These are phyloP conservation scores for Toxicodendron radicans DNA, from an alignment of 345 rosid genomes.

Conservation along the genomic window DNA sequence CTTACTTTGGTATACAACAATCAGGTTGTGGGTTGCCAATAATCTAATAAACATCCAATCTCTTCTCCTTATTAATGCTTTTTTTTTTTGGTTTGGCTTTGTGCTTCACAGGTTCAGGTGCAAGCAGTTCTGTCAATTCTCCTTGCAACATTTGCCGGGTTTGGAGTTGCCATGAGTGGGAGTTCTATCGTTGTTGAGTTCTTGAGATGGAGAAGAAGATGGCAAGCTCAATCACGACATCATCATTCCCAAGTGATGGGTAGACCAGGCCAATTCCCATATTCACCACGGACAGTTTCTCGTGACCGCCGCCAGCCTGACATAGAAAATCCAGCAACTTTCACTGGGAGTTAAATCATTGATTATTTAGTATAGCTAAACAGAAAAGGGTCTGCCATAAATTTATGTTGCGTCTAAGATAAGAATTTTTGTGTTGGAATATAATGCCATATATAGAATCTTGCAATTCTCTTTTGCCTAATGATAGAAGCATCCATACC, in stretches of 20 bases:
- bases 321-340: slow-evolving; percentile 23
- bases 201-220: slow-evolving; percentile 67
- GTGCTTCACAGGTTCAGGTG: slow-evolving; percentile 46
- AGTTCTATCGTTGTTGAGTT: slow-evolving; percentile 82
- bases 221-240: slow-evolving; percentile 31
- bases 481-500: neutral
- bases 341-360: slow-evolving; percentile 12
- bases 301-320: slow-evolving; percentile 14
- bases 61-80: neutral
- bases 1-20: too few relatives aligned
- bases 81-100: neutral
- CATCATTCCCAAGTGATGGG: slow-evolving; percentile 19
- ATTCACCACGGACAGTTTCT: slow-evolving; percentile 18
- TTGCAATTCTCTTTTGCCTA: neutral
- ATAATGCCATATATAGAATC: slow-evolving; percentile 11
- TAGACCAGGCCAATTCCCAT: slow-evolving; percentile 36
- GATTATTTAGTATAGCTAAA: slow-evolving; percentile 3
- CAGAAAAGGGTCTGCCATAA: neutral
- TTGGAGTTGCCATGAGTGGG: slow-evolving; percentile 79
- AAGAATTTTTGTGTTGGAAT: slow-evolving; percentile 9
- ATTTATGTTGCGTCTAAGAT: neutral
- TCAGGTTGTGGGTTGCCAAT: too few relatives aligned
- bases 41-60: too few relatives aligned
- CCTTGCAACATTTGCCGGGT: slow-evolving; percentile 81
- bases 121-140: slow-evolving; percentile 76